phyloP scores from a whole-genome alignment of 1,284 basidiomycete genomes.

The Ustilago hordei region DNA sequence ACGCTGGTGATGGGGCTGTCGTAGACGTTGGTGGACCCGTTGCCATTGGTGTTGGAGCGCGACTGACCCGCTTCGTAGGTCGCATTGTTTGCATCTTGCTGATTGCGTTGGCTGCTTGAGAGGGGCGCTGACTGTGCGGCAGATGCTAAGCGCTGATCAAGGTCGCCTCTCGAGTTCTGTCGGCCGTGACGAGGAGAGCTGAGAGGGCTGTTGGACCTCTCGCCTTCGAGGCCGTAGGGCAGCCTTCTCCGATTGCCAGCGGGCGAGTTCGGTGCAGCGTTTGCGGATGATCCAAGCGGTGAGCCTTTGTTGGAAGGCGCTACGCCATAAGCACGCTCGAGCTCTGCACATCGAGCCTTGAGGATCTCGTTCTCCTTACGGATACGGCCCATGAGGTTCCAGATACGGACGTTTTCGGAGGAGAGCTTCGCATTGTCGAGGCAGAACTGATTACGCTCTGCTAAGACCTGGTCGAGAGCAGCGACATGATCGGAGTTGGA shows the following conservation, averaged over 20 bases:
- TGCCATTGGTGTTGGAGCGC: slow-evolving; percentile 27
- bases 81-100: neutral
- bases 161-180: slow-evolving; percentile 36
- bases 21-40: slow-evolving; percentile 18
- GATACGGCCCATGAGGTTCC: slow-evolving; percentile 63
- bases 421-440: slow-evolving; percentile 59
- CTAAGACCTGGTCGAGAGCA: slow-evolving; percentile 60
- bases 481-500: slow-evolving; percentile 41
- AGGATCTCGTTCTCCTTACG: slow-evolving; percentile 62
- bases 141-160: slow-evolving; percentile 22
- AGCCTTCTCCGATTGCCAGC: slow-evolving; percentile 39
- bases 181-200: slow-evolving; percentile 33
- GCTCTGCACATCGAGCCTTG: slow-evolving; percentile 45
- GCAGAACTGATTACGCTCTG: slow-evolving; percentile 60
- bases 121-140: slow-evolving; percentile 2
- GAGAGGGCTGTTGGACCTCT: slow-evolving; percentile 41
- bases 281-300: slow-evolving; percentile 22
- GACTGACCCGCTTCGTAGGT: slow-evolving; percentile 7
- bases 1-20: slow-evolving; percentile 42
- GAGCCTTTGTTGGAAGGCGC: slow-evolving; percentile 23
- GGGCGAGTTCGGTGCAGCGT: slow-evolving; percentile 33
- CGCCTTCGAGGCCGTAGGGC: slow-evolving; percentile 23
- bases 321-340: slow-evolving; percentile 32
- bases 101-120: neutral
- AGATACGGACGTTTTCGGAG: slow-evolving; percentile 63